These are phyloP conservation scores for Phytopythium delawarense DNA, from an alignment of 352 stramenopile genomes.

Conservation along the genomic window DNA sequence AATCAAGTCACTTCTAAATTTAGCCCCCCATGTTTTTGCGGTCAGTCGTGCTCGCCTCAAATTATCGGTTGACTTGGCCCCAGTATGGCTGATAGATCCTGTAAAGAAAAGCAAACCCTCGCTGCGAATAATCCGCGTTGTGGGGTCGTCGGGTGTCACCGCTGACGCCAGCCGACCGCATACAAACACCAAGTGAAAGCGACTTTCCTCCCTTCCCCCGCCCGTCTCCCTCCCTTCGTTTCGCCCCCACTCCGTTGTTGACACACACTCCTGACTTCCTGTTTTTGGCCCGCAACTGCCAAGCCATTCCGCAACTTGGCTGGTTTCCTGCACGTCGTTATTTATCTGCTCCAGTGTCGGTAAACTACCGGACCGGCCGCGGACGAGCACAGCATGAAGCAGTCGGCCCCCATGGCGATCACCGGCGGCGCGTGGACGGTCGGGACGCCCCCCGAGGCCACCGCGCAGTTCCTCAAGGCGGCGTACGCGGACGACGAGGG, in stretches of 20 bases:
- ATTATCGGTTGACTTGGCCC: not conserved
- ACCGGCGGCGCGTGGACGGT: conserved; percentile 2
- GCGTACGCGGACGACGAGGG: not conserved
- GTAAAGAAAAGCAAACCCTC: not conserved
- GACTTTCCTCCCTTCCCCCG: not conserved
- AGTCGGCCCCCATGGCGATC: not conserved
- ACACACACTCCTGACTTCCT: not conserved
- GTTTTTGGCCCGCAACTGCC: not conserved
- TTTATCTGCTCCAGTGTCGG: no score
- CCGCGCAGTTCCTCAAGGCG: not conserved
- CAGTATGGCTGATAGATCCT: not conserved
- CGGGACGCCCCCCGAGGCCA: conserved; percentile 3
- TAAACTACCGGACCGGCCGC: no score
- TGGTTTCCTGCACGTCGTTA: not conserved
- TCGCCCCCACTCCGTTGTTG: not conserved
- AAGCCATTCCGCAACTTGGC: conserved; percentile 2
- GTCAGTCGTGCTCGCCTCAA: not conserved
- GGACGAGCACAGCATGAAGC: not conserved
- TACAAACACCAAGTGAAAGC: not conserved
- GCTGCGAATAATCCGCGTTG: not conserved
- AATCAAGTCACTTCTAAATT: conserved; percentile 1
- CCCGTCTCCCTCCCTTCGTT: not conserved
- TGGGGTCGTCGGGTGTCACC: not conserved
- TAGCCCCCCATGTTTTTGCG: not conserved
- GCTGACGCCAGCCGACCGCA: not conserved